Evolutionary conservation across 345 rosid genomes (phyloP), one percentile per base, ranked within the genome.

Genomic region (Litchi chinensis): DNA sequence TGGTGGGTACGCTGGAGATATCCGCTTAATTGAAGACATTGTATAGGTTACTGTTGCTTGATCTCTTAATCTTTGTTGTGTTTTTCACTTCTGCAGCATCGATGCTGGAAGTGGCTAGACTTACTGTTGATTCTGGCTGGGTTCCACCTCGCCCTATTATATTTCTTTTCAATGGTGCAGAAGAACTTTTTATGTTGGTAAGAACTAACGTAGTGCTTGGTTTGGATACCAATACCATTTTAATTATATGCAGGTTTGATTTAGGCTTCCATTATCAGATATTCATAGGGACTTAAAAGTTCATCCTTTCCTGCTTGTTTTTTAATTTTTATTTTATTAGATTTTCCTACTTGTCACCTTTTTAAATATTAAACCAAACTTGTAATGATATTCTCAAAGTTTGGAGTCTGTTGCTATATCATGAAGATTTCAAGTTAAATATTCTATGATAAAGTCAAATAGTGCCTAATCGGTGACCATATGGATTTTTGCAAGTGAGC

Each of bases 171-270:
- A 96, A 96, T 71, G 99, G 99, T 39, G 98, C 98, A 1, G 97
- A 94, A 83, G 98, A 96, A 88, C 91, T 94, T 81, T 96, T 96
- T 82, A 44, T 93, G 94, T 82, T 94, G 94, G 99, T 93, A 87
- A 77, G 43, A 44, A 65, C 50, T 28, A 21, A 39, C 59, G 37
- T 22, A 40, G 32, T 22, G 12, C 48, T 72, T 56, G 11, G 16
- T 39, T n/a, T 18, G 70, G 5, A 62, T 60, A 62, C 41, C 54
- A 54, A 62, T 60, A 62, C 41, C 54, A 54, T 71, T 72, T 28
- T 10, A 37, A 56, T 54, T 57, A 3, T 19, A 44, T 28, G 18
- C 37, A 63, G 70, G 70, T 64, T 44, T 10, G 70, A 63, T 63
- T 32, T 52, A 63, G 77, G 60, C 76, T 74, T 26, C 70, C 64